Evolutionary conservation across 2,329 filamentous ascomycete species (phyloP).

Genomic region (Nemania diffusa): DNA sequence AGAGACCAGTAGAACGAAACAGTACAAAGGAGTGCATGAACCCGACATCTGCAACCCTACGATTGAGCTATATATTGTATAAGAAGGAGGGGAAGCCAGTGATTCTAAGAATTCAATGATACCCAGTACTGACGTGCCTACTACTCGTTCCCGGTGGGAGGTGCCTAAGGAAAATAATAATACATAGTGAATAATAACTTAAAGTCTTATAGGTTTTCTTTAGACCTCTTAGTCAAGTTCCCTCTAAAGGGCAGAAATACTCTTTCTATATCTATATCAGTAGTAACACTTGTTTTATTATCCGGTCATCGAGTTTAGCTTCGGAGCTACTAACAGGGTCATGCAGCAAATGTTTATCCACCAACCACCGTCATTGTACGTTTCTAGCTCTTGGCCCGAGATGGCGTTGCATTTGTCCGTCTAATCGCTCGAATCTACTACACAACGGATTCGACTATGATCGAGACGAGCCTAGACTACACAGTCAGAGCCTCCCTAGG

Average conservation of each 20-base stretch:
- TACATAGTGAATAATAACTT: background rate
- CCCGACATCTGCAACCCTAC: background rate
- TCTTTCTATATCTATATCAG: background rate
- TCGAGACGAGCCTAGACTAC: background rate
- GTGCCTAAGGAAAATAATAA: background rate
- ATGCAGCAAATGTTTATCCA: slow-evolving; percentile 32
- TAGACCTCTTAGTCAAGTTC: background rate
- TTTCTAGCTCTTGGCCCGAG: slow-evolving; percentile 20
- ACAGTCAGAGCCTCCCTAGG: slow-evolving; percentile 14
- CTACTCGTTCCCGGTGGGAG: background rate
- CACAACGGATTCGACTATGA: background rate
- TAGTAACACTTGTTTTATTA: background rate
- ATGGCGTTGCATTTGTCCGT: slow-evolving; percentile 33
- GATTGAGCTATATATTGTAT: slow-evolving; percentile 17
- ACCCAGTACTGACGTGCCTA: slow-evolving; percentile 13
- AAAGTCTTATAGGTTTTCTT: background rate
- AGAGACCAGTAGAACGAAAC: slow-evolving; percentile 34
- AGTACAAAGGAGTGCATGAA: background rate
- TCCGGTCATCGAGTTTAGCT: too few relatives aligned
- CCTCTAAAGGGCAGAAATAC: background rate
- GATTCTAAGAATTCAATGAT: slow-evolving; percentile 26
- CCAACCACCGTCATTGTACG: slow-evolving; percentile 27
- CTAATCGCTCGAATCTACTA: slow-evolving; percentile 5
- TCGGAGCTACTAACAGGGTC: too few relatives aligned
- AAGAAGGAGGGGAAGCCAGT: background rate